A percentile compares a stretch with the other conserved stretches of the same genome.
phyloP scores from a whole-genome alignment of 805 yeast species.

The Candida railenensis region DNA sequence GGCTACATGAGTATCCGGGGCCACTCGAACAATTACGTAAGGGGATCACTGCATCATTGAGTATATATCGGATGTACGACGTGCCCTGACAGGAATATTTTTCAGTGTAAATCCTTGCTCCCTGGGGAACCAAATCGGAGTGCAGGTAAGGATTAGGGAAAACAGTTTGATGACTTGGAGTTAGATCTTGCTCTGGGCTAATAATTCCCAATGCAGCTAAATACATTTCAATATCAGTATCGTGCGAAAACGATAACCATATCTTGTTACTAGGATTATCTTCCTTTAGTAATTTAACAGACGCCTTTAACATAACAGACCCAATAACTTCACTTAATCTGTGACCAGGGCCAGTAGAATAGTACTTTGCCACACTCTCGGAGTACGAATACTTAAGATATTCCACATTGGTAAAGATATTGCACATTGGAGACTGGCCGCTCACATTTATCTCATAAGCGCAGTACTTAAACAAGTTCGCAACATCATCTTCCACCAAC shows the following conservation, averaged over 20 bases:
- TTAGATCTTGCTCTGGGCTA: conserved; percentile 14
- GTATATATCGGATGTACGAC: conserved; percentile 2
- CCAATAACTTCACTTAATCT: conserved; percentile 12
- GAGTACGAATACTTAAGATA: conserved; percentile 18
- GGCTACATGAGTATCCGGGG: conserved; percentile 12
- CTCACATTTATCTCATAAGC: conserved; percentile 24
- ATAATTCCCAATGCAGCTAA: conserved; percentile 19
- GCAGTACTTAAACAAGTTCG: conserved; percentile 18
- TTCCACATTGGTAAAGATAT: conserved; percentile 23
- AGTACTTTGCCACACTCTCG: conserved; percentile 18
- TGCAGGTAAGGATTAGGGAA: conserved; percentile 11
- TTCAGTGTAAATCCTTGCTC: conserved; percentile 12
- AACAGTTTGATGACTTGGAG: conserved; percentile 5
- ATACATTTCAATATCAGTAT: conserved; percentile 23
- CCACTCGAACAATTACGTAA: conserved; percentile 10
- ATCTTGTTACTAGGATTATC: conserved; percentile 14
- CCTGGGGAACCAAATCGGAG: conserved; percentile 9
- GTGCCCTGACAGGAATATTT: conserved; percentile 8
- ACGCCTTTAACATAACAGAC: conserved; percentile 20
- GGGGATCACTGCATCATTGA: conserved; percentile 13
- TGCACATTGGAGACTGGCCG: conserved; percentile 21
- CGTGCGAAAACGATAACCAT: conserved; percentile 24
- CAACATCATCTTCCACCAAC: conserved; percentile 17
- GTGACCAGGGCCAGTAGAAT: conserved; percentile 20
- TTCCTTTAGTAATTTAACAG: conserved; percentile 19